phyloP scores from a whole-genome alignment of 352 stramenopile genomes.

The Phytophthora pseudosyringae region DNA sequence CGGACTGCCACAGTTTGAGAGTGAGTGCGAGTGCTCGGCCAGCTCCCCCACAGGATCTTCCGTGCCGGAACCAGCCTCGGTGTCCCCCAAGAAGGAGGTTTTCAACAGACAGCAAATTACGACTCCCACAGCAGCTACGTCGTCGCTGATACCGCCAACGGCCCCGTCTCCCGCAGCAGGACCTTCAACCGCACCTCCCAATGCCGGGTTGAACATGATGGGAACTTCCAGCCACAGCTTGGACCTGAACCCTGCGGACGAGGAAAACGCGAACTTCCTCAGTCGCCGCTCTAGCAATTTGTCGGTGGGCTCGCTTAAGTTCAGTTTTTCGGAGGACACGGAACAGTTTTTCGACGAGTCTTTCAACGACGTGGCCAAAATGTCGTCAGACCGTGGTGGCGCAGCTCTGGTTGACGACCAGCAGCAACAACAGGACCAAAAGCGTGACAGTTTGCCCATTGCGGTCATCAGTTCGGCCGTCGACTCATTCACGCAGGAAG shows the following conservation, averaged over 20 bases:
- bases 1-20: slow-evolving; percentile 71
- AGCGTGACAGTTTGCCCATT: slow-evolving; percentile 75
- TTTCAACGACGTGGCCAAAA: slow-evolving; percentile 52
- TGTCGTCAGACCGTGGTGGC: slow-evolving; percentile 38
- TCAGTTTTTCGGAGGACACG: slow-evolving; percentile 72
- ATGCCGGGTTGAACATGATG: slow-evolving; percentile 28
- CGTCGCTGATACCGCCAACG: slow-evolving; percentile 35
- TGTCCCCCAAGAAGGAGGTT: slow-evolving; percentile 54
- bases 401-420: slow-evolving; percentile 18
- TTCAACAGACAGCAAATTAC: slow-evolving; percentile 41
- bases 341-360: slow-evolving; percentile 74
- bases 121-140: slow-evolving; percentile 35
- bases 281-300: slow-evolving; percentile 65
- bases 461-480: slow-evolving; percentile 66
- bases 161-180: slow-evolving; percentile 38
- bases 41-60: slow-evolving; percentile 26
- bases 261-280: slow-evolving; percentile 37
- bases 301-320: slow-evolving; percentile 75
- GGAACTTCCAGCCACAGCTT: slow-evolving; percentile 38
- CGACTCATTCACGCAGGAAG: slow-evolving; percentile 78
- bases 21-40: slow-evolving; percentile 72
- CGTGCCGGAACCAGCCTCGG: slow-evolving; percentile 12
- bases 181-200: slow-evolving; percentile 19
- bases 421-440: slow-evolving; percentile 46
- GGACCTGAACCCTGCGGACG: slow-evolving; percentile 44